Evolutionary conservation across 345 rosid species (phyloP).

Genomic region (Salix suchowensis): DNA sequence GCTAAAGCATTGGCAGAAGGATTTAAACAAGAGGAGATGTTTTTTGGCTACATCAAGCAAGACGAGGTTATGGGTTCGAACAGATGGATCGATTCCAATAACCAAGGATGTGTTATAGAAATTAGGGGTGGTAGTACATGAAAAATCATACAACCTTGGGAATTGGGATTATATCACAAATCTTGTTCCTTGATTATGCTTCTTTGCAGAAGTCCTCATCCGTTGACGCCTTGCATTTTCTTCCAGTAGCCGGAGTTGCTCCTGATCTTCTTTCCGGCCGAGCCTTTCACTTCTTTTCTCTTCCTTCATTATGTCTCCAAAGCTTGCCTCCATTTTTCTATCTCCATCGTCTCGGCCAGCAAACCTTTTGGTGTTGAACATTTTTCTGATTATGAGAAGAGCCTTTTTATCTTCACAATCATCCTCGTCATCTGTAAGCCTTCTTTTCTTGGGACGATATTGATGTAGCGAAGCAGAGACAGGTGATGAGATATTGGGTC

Average conservation of each 20-base stretch:
- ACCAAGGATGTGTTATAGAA: no score
- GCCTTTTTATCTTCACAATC: constrained; percentile 38
- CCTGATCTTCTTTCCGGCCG: constrained; percentile 58
- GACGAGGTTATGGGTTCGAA: no score
- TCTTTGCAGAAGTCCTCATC: constrained; percentile 36
- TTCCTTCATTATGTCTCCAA: constrained; percentile 57
- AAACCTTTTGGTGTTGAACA: constrained; percentile 42
- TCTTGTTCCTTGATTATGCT: constrained; percentile 30
- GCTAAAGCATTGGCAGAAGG: no score
- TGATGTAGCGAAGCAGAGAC: no score
- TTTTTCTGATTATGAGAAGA: constrained; percentile 42
- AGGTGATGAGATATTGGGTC: no score
- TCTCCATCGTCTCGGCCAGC: constrained; percentile 43
- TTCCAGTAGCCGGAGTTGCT: constrained; percentile 40
- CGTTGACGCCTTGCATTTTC: constrained; percentile 42
- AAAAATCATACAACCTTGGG: no score
- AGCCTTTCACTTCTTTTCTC: constrained; percentile 64
- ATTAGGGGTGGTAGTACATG: no score
- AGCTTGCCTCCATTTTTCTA: constrained; percentile 70
- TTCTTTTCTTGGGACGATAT: constrained; percentile 37
- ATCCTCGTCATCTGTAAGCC: background rate
- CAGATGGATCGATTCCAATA: no score
- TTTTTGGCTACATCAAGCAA: no score
- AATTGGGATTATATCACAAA: no score
- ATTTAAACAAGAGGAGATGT: no score